Evolutionary conservation across 2,329 filamentous ascomycete genomes (phyloP), one percentile per base, ranked within the genome.

Genomic region (Cadophora sp.): DNA sequence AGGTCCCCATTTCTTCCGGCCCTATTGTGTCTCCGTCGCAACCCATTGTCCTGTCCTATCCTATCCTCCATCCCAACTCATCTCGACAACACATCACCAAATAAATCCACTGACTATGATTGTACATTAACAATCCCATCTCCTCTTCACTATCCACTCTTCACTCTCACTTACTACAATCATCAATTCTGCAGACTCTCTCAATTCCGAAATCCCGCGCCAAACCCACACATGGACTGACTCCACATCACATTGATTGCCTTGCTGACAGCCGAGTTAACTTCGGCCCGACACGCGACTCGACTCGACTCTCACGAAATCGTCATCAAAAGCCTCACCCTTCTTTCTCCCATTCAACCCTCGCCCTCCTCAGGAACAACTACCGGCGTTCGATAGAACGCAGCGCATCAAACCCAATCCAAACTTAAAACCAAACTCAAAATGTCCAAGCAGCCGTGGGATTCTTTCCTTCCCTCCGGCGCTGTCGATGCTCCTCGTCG

Each of bases 381-480:
- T 31, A 16, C 59, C 29, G 63, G n/a, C 53, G 26, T 12, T 24
- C 63, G n/a, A 66, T 24, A 27, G 12, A 61, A 12, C n/a, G 12
- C 40, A 2, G 27, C 40, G 31, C 59, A 12, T 50, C 7, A 3
- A 24, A n/a, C 60, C n/a, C 9, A 58, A 46, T 4, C 29, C 34
- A 27, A n/a, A 2, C 26, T 27, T 24, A 6, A 31, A 64, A 65
- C 22, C 26, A 55, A 37, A 22, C 26, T 51, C 58, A 50, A 46
- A 34, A 74, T 73, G 70, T 72, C 73, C 62, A 72, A 67, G 62
- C 70, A 69, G 3, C 72, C 70, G 12, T 72, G 58, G 60, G 71
- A 77, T 67, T 76, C 72, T 11, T 76, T 77, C 64, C 69, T 76
- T 29, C 73, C 76, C 27, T 74, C 74, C n/a, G 72, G 75, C 46